Evolutionary conservation across 495 filamentous ascomycete species (phyloP), one percentile per base, ranked within the genome.

Genomic region (Neurospora pannonica): DNA sequence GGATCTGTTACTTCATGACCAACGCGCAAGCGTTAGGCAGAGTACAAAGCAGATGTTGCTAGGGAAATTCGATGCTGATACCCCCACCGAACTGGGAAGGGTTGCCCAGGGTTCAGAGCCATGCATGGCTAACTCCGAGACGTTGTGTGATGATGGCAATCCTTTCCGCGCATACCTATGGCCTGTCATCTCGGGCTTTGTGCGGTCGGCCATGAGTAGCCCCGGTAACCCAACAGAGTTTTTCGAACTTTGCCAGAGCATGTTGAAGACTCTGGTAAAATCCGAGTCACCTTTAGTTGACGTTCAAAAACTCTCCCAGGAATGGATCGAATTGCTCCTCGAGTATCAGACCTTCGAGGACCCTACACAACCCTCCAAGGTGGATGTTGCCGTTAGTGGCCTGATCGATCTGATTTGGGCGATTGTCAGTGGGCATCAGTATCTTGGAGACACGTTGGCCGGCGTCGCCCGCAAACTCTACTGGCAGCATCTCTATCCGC

Each of bases 401-500:
- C 81, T 90, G 38, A 81, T 87, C 37, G 76, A 72, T 31, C 76
- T 82, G 11, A 40, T 83, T 4, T 77, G 82, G 37, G 24, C 42
- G 4, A 72, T 81, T 31, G 28, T 81, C 17, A 74, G 67, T 38
- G 36, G 17, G 8, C 24, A 71, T 11, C 71, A 71, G 2, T 21
- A 70, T n/a, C 21, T 75, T 43, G 36, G 54, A 31, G 39, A 70
- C 34, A 24, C 69, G 21, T 11, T 46, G n/a, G 19, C 74, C 69
- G 80, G 82, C 6, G 85, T 94, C 54, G 86, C 88, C 21, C 86
- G 87, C 70, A 83, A 82, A 17, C 81, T 96, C 19, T 91, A 94
- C 76, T 86, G 83, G 74, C 88, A 85, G 54, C 91, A 92, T 76
- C 86, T 97, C 1, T 95, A 94, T 77, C 92, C 84, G 1, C 79